Evolutionary conservation across 441 rosid genomes (phyloP).

Genomic region (Manihot esculenta): DNA sequence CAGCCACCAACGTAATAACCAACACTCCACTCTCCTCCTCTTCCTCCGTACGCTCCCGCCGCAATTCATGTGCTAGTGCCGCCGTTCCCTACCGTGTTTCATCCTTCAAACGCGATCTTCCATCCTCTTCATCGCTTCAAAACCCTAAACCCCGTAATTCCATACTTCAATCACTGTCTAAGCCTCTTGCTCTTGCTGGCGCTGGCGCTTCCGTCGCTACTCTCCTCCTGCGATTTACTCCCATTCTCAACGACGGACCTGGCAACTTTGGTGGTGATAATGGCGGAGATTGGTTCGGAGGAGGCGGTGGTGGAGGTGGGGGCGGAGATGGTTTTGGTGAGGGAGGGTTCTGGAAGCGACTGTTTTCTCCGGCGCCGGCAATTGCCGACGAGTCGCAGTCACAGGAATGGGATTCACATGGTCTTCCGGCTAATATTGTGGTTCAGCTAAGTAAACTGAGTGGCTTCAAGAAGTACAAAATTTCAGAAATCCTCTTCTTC

Average conservation of each 20-base stretch:
- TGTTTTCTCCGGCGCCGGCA: conserved; percentile 48
- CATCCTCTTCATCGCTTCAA: conserved; percentile 30
- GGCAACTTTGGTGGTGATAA: conserved; percentile 9
- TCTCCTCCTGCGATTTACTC: conserved; percentile 37
- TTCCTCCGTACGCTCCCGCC: conserved; percentile 31
- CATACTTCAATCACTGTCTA: conserved; percentile 34
- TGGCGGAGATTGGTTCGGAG: conserved; percentile 28
- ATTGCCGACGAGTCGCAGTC: conserved; percentile 70
- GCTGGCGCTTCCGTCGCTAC: conserved; percentile 48
- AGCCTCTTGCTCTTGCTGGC: conserved; percentile 43
- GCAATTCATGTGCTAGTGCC: conserved; percentile 21
- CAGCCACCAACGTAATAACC: conserved; percentile 35
- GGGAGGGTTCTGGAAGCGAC: conserved; percentile 49
- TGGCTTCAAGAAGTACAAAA: conserved; percentile 74
- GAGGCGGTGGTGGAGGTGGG: conserved; percentile 39
- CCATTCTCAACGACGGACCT: conserved; percentile 19
- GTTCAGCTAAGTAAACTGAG: conserved; percentile 82
- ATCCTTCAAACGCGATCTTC: conserved; percentile 43
- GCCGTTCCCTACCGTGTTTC: conserved; percentile 25
- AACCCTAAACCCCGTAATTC: conserved; percentile 37
- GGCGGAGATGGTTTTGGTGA: conserved; percentile 29
- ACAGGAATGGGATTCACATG: conserved; percentile 86
- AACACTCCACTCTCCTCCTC: conserved; percentile 36
- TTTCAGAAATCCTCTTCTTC: conserved; percentile 75
- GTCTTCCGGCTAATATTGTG: conserved; percentile 77